phyloP scores from a whole-genome alignment of 208 protist species.

The Acanthamoeba rhysodes region DNA sequence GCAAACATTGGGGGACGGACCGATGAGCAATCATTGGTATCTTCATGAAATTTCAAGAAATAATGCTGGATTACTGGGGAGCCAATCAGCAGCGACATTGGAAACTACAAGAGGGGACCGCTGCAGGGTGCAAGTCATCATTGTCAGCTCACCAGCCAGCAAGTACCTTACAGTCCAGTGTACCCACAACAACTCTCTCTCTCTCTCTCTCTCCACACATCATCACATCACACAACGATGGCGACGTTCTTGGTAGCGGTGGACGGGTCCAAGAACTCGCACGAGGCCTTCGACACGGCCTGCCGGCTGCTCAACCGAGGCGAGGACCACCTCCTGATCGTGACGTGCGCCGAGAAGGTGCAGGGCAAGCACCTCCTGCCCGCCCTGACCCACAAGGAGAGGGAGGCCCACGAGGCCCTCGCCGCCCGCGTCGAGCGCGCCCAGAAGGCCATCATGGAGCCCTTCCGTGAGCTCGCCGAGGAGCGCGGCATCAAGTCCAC shows the following conservation, averaged over 20 bases:
- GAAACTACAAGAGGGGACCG: neutral
- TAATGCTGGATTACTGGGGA: neutral
- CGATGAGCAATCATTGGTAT: neutral
- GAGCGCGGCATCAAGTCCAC: conserved; percentile 43
- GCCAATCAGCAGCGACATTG: neutral
- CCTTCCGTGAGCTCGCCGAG: conserved; percentile 55
- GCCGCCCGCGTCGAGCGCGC: neutral
- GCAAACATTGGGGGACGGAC: too few relatives aligned
- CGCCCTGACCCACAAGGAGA: neutral
- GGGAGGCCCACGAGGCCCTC: neutral
- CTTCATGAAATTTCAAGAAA: neutral
- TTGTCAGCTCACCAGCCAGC: neutral
- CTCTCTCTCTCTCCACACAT: neutral
- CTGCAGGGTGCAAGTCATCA: neutral
- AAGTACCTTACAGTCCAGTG: neutral
- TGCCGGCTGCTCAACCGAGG: neutral
- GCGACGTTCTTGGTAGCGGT: conserved; percentile 58
- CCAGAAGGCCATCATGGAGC: conserved; percentile 57
- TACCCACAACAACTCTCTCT: neutral
- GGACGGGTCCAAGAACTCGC: conserved; percentile 47
- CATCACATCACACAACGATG: too few relatives aligned
- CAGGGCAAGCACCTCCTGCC: neutral
- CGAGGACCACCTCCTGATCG: conserved; percentile 64
- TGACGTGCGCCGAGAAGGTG: conserved; percentile 46
- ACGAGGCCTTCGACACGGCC: conserved; percentile 64